Conservation (phyloP, 306 rosid genomes). For the Cucumis melo region DNA sequence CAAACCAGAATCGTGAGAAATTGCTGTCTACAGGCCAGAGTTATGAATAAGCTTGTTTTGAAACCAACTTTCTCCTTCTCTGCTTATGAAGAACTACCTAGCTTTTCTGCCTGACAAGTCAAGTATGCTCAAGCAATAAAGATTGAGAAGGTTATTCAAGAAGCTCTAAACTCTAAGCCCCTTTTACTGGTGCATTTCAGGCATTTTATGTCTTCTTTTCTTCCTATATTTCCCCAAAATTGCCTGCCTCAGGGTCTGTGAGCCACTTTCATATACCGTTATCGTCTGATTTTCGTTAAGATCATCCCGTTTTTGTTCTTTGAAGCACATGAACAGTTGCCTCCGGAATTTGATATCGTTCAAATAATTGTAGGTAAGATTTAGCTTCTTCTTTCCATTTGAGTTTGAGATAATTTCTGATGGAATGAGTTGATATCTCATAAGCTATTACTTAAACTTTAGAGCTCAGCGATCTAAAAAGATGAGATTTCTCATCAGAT, state of each 20-base stretch:
- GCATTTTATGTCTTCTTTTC: neutral
- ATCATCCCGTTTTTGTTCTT: neutral
- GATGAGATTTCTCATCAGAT: neutral
- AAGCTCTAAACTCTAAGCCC: neutral
- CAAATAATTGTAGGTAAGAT: neutral
- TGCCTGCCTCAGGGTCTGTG: neutral
- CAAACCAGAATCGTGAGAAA: slow-evolving; percentile 1
- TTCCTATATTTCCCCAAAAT: neutral
- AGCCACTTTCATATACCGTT: neutral
- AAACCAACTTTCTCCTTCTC: neutral
- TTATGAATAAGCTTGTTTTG: neutral
- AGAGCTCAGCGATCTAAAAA: neutral
- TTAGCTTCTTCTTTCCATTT: neutral
- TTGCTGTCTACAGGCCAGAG: slow-evolving; percentile 6
- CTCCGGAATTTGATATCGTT: neutral
- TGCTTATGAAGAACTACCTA: slow-evolving; percentile 4
- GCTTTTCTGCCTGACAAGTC: slow-evolving; percentile 8
- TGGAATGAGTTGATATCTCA: neutral
- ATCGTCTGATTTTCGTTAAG: neutral
- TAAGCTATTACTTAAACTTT: neutral
- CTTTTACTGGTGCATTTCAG: neutral
- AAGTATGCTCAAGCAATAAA: slow-evolving; percentile 4
- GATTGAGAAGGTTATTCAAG: slow-evolving; percentile 1
- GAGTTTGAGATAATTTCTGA: neutral
- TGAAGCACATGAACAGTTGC: neutral